Conservation (phyloP, 495 filamentous ascomycete species). For the Annulohypoxylon bovei region DNA sequence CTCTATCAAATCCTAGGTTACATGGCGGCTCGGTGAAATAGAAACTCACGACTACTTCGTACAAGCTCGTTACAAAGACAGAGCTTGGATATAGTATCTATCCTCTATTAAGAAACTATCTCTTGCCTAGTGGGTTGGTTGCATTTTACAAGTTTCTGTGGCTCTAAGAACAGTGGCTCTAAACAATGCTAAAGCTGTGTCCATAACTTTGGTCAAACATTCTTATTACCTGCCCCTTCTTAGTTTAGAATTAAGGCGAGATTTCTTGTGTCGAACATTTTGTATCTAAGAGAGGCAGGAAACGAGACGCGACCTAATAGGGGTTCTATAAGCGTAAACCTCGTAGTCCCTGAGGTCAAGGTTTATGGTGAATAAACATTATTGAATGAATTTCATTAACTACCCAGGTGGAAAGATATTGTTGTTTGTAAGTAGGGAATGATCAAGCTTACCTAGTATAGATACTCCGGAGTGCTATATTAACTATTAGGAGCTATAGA, state of each 20-base stretch:
- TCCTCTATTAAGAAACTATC: background rate
- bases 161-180: background rate
- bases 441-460: constrained; percentile 1
- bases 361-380: background rate
- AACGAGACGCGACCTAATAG: background rate
- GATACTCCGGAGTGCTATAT: background rate
- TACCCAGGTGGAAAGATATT: too few species aligned
- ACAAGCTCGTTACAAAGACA: background rate
- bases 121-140: background rate
- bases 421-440: too few species aligned
- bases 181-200: background rate
- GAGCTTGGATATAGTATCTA: background rate
- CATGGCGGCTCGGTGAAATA: constrained; percentile 18
- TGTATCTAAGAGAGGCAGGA: background rate
- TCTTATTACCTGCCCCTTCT: background rate
- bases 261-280: background rate
- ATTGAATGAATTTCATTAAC: background rate
- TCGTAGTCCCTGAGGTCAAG: background rate
- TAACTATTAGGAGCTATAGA: background rate
- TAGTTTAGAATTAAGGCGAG: background rate
- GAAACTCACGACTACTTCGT: constrained; percentile 19
- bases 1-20: constrained; percentile 33
- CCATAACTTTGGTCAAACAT: background rate
- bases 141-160: background rate
- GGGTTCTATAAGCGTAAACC: background rate